Evolutionary conservation across 371 early-diverging fungal species (phyloP), one percentile per base, ranked within the genome.

Genomic region (Mortierella sp.): DNA sequence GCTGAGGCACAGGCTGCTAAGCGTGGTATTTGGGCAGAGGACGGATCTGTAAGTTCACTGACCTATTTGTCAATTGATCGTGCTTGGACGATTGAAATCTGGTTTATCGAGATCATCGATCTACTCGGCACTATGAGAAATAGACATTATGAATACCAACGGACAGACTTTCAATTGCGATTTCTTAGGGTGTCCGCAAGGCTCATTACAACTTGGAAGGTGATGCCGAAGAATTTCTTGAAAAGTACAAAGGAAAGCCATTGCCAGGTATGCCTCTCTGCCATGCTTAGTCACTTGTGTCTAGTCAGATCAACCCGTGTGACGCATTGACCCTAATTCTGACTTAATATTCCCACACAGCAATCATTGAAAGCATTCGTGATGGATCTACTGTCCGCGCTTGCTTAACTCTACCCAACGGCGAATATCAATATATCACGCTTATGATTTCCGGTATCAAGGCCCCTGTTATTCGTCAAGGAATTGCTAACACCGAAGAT

Each of bases 321-420:
- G 0, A 57, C 20, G 35, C 59, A 26, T 62, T 62, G 45, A 24
- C 12, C 8, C 22, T 61, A 30, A 20, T 61, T 49, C 35, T 37
- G 28, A 30, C 24, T 14, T 49, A 58, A 51, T 57, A 9, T 35
- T 16, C 58, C 40, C 4, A 18, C 32, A 47, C 47, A 88, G 98
- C 94, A 40, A 90, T 97, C 24, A 88, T 98, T 77, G 98, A 98
- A 83, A 96, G 94, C 83, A 94, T 97, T 16, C 95, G 96, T 62
- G 97, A 97, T 84, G 98, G 92, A n/a, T 90, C 95, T 12, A 96
- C 95, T 11, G 89, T 92, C 73, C 94, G 97, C 22, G 91, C 96
- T 8, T 85, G 90, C 43, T 76, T 97, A 58, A 86, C 90, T 37
- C 76, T 94, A 28, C 93, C 94, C 10, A 86, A 89, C 54, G 71